phyloP scores from a whole-genome alignment of 805 yeast genomes.

The Candida nanaspora region DNA sequence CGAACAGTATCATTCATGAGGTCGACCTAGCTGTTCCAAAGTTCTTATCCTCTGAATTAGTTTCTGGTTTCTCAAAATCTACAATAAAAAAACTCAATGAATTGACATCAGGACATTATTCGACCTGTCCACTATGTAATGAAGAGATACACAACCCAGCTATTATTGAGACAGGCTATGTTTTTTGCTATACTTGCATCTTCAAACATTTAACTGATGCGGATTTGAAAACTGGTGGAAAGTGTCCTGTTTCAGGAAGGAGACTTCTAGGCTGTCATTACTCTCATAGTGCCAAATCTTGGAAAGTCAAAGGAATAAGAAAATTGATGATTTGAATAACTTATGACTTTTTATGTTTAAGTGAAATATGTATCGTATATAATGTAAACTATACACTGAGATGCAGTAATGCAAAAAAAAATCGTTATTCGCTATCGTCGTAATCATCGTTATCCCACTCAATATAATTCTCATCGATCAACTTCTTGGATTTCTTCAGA shows the following conservation, averaged over 20 bases:
- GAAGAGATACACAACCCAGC: slow-evolving; percentile 69
- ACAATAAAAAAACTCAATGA: slow-evolving; percentile 9
- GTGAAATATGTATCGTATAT: neutral
- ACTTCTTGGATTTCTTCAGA: slow-evolving; percentile 50
- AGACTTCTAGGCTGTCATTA: slow-evolving; percentile 65
- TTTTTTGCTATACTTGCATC: slow-evolving; percentile 84
- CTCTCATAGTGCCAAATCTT: slow-evolving; percentile 47
- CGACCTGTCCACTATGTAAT: slow-evolving; percentile 64
- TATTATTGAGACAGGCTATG: slow-evolving; percentile 84
- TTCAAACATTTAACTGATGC: slow-evolving; percentile 50
- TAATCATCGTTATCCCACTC: slow-evolving; percentile 76
- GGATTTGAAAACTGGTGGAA: slow-evolving; percentile 45
- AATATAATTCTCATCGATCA: slow-evolving; percentile 52
- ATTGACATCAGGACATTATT: slow-evolving; percentile 10
- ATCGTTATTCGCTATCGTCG: slow-evolving; percentile 1
- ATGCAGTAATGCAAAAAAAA: neutral
- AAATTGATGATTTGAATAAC: slow-evolving; percentile 50
- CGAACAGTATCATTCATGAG: slow-evolving; percentile 30
- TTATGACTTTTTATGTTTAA: neutral
- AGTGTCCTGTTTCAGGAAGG: slow-evolving; percentile 80
- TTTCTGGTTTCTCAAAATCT: slow-evolving; percentile 1
- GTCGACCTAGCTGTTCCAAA: slow-evolving; percentile 41
- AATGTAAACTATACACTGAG: neutral
- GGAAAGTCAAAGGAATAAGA: slow-evolving; percentile 73
- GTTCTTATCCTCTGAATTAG: slow-evolving; percentile 9